Conservation (phyloP, 768 basidiomycete genomes). For the Heimioporus sp. region DNA sequence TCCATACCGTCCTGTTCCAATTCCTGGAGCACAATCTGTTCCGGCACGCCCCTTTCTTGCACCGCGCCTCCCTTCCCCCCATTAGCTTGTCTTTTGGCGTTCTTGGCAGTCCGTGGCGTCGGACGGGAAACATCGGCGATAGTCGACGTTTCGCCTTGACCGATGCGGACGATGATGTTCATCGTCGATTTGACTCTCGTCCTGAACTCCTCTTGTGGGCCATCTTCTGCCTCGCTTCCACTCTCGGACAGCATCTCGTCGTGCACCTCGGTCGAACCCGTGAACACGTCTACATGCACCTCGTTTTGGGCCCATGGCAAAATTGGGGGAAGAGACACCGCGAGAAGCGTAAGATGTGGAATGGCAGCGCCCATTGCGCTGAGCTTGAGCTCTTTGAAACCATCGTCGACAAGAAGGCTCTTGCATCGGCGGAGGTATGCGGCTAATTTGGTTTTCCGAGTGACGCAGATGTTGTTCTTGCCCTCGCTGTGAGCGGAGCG, state of each 20-base stretch:
- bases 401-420: constrained; percentile 65
- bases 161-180: constrained; percentile 57
- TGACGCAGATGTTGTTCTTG: constrained; percentile 77
- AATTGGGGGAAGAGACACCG: constrained; percentile 67
- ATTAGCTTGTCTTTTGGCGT: constrained; percentile 3
- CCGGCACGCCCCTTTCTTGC: constrained; percentile 6
- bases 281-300: constrained; percentile 58
- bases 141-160: constrained; percentile 48
- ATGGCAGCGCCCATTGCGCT: constrained; percentile 90
- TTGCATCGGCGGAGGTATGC: constrained; percentile 79
- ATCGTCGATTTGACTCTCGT: constrained; percentile 73
- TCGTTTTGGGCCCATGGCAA: constrained; percentile 67
- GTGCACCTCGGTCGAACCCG: constrained; percentile 68
- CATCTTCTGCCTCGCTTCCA: constrained; percentile 54
- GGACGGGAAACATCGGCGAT: constrained; percentile 11
- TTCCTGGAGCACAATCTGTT: constrained; percentile 38
- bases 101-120: constrained; percentile 2
- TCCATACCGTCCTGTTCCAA: constrained; percentile 46
- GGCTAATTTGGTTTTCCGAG: constrained; percentile 70
- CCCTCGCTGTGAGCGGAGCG: constrained; percentile 77
- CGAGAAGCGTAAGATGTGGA: constrained; percentile 70
- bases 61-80: constrained; percentile 7
- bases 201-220: constrained; percentile 52
- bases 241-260: constrained; percentile 63
- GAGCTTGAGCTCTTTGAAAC: constrained; percentile 75